Conservation (phyloP, 179 eudicot genomes). For the Nepenthes alata region DNA sequence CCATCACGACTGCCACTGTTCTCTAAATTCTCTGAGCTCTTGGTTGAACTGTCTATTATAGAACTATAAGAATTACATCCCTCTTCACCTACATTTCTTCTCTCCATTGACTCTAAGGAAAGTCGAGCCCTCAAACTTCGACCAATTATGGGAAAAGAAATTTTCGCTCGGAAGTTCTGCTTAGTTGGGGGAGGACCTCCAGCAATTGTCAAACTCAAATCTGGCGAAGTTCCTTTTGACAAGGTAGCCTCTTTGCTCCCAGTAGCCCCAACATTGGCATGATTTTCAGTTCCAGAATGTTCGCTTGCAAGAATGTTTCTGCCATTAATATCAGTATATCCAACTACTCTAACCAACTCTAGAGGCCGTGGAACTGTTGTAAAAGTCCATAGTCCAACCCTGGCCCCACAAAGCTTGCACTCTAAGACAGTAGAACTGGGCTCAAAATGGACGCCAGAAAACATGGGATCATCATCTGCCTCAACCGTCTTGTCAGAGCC, state of each 20-base stretch:
- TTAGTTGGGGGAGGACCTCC: slow-evolving; percentile 85
- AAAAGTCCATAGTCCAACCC: slow-evolving; percentile 85
- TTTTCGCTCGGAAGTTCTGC: slow-evolving; percentile 70
- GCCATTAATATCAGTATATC: slow-evolving; percentile 38
- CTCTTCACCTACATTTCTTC: slow-evolving; percentile 15
- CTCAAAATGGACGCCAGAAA: slow-evolving; percentile 31
- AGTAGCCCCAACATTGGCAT: slow-evolving; percentile 14
- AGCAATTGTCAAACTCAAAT: slow-evolving; percentile 64
- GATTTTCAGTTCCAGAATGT: slow-evolving; percentile 14
- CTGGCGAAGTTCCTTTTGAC: slow-evolving; percentile 15
- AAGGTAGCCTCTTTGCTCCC: slow-evolving; percentile 15
- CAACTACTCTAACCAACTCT: slow-evolving; percentile 69
- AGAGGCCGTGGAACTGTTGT: slow-evolving; percentile 52
- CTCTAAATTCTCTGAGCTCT: slow-evolving; percentile 13
- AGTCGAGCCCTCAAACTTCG: slow-evolving; percentile 67
- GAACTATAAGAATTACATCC: slow-evolving; percentile 13
- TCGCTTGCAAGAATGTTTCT: slow-evolving; percentile 17
- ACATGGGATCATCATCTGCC: slow-evolving; percentile 15
- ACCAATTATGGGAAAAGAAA: slow-evolving; percentile 80
- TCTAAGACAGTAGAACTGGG: slow-evolving; percentile 77
- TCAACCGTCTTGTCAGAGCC: slow-evolving; percentile 18
- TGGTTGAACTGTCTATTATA: slow-evolving; percentile 14
- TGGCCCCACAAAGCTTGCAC: slow-evolving; percentile 88
- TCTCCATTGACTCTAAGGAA: slow-evolving; percentile 24
- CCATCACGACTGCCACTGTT: slow-evolving; percentile 11